Percentiles rank a stretch among this genome's conserved stretches.
Conservation (phyloP, 257 asterid species). For the Capsicum baccatum region DNA sequence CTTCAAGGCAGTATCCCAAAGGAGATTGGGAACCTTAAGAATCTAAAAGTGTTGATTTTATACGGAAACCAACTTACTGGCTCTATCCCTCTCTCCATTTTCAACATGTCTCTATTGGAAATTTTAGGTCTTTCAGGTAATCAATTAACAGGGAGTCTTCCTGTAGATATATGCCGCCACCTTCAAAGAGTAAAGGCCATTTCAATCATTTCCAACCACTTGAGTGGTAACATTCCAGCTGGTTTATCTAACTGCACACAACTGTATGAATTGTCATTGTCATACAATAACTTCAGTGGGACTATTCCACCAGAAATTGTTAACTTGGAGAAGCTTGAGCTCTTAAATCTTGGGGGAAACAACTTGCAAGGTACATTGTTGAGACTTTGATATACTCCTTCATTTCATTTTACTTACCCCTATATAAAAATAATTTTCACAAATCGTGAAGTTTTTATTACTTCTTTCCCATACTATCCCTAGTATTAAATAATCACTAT, state of each 20-base stretch:
- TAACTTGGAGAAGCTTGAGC: conserved; percentile 28
- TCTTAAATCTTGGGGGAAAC: conserved; percentile 28
- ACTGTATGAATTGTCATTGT: conserved; percentile 5
- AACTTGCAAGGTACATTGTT: neutral
- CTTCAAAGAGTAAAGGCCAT: neutral
- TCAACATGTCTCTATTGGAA: neutral
- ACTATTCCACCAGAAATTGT: conserved; percentile 33
- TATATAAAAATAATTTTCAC: too few relatives aligned
- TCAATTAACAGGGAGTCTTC: conserved; percentile 27
- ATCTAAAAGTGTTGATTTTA: conserved; percentile 36
- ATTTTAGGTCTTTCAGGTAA: neutral
- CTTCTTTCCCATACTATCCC: too few relatives aligned
- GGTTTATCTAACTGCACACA: neutral
- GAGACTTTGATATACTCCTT: too few relatives aligned
- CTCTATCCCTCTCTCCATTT: conserved; percentile 28
- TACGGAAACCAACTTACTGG: conserved; percentile 36
- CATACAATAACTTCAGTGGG: conserved; percentile 30
- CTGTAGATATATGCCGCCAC: neutral
- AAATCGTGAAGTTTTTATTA: too few relatives aligned
- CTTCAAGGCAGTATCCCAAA: neutral
- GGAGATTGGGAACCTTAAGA: conserved; percentile 36
- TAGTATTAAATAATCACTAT: too few relatives aligned
- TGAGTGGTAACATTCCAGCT: conserved; percentile 10
- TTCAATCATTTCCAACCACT: neutral
- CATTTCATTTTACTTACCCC: too few relatives aligned